Conservation (phyloP, 495 filamentous ascomycete species). For the Penicillium angulare region DNA sequence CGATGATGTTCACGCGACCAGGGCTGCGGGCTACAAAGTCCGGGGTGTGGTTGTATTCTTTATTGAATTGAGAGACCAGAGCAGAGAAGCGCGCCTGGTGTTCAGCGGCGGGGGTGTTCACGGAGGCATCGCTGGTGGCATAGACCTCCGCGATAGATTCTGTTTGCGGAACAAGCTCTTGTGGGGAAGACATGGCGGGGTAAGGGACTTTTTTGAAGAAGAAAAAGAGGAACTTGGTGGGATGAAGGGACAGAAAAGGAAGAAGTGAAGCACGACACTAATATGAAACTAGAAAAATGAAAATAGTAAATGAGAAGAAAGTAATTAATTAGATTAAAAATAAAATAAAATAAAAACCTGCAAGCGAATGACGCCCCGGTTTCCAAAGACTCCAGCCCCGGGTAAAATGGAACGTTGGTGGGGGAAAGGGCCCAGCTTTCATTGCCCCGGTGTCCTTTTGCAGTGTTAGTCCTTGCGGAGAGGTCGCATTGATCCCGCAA, state of each 20-base stretch:
- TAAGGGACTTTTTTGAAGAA: conserved; percentile 5
- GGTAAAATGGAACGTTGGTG: conserved; percentile 14
- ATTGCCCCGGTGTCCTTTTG: conserved; percentile 17
- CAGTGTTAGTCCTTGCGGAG: conserved; percentile 16
- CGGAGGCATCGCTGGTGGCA: conserved; percentile 45
- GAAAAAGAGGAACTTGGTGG: conserved; percentile 1
- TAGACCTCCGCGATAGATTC: conserved; percentile 51
- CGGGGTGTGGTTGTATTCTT: conserved; percentile 65
- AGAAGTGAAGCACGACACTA: not conserved
- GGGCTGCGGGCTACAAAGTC: conserved; percentile 88
- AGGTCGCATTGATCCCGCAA: conserved; percentile 1
- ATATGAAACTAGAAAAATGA: conserved; percentile 2
- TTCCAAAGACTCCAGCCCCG: conserved; percentile 12
- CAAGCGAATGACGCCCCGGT: conserved; percentile 7
- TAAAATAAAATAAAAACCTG: not conserved
- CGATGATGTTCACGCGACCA: conserved; percentile 96
- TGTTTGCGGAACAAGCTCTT: conserved; percentile 48
- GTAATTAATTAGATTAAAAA: not conserved
- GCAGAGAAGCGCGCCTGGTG: conserved; percentile 63
- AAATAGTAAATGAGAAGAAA: conserved; percentile 1
- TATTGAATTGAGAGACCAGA: conserved; percentile 69
- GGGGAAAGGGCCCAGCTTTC: conserved; percentile 10
- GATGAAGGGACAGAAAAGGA: not conserved
- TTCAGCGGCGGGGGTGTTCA: conserved; percentile 33
- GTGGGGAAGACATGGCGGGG: conserved; percentile 45